Percentiles rank a stretch among this genome's conserved stretches.
Conservation (phyloP, 257 asterid species). For the Primulina eburnea region DNA sequence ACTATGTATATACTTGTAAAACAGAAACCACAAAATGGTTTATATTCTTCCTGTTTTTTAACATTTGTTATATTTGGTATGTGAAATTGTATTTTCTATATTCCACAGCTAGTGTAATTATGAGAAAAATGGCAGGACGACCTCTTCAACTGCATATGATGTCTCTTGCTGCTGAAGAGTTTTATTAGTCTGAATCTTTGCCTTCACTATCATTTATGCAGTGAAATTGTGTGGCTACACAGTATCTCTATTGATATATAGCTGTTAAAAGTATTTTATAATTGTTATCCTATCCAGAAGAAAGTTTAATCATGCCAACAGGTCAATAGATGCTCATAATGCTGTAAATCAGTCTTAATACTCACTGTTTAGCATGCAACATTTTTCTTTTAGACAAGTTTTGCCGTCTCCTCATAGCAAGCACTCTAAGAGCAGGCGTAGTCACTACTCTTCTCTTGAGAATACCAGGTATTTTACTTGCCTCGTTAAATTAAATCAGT, state of each 20-base stretch:
- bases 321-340: conserved; percentile 29
- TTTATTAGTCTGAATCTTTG: not conserved
- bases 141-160: too few relatives aligned
- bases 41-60: too few relatives aligned
- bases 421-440: conserved; percentile 98
- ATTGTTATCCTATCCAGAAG: conserved; percentile 8
- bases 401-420: conserved; percentile 98
- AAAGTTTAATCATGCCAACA: conserved; percentile 3
- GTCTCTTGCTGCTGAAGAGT: not conserved
- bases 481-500: conserved; percentile 24
- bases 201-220: not conserved
- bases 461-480: conserved; percentile 61
- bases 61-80: not conserved
- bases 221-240: conserved; percentile 16
- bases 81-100: not conserved
- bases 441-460: conserved; percentile 92
- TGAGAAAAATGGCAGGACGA: not conserved
- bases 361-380: conserved; percentile 74
- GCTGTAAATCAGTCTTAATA: conserved; percentile 32
- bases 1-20: not conserved
- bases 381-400: conserved; percentile 87
- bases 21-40: not conserved
- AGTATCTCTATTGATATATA: conserved; percentile 8
- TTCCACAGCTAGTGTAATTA: not conserved
- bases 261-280: conserved; percentile 1